These are phyloP conservation scores for Elongisporangium anandrum DNA, from an alignment of 352 stramenopile species.

Conservation along the genomic window DNA sequence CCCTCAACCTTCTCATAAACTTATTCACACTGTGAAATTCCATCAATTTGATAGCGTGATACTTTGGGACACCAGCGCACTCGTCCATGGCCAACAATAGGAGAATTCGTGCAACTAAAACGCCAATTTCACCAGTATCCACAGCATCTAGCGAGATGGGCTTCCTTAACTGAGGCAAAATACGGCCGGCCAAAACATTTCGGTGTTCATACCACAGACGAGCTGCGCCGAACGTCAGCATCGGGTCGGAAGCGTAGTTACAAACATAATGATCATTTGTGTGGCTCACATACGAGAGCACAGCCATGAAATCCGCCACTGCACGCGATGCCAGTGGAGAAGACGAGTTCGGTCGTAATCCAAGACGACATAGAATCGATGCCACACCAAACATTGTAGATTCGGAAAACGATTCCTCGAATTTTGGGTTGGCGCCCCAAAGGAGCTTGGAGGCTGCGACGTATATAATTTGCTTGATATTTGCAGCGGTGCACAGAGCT, in stretches of 20 bases:
- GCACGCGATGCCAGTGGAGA: conserved; percentile 9
- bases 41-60: too few species aligned
- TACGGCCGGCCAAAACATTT: neutral
- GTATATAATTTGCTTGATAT: too few species aligned
- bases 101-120: conserved; percentile 17
- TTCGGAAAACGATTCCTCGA: conserved; percentile 1
- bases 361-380: conserved; percentile 16
- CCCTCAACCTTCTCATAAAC: too few species aligned
- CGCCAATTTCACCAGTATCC: conserved; percentile 9
- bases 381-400: conserved; percentile 9
- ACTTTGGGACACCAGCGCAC: too few species aligned
- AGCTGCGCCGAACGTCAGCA: conserved; percentile 14
- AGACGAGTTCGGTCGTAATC: conserved; percentile 11
- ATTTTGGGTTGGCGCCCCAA: neutral
- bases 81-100: conserved; percentile 21
- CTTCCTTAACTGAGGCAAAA: conserved; percentile 15
- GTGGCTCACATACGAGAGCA: conserved; percentile 14
- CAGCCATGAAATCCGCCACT: conserved; percentile 20
- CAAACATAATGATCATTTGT: conserved; percentile 9
- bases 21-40: too few species aligned
- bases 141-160: conserved; percentile 15
- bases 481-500: too few species aligned
- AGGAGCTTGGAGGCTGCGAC: conserved; percentile 2
- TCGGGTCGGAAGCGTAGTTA: conserved; percentile 16
- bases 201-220: conserved; percentile 10